Percentiles rank a stretch among this genome's conserved stretches.
Conservation (phyloP, 2,329 filamentous ascomycete species). For the Talaromyces sp. region DNA sequence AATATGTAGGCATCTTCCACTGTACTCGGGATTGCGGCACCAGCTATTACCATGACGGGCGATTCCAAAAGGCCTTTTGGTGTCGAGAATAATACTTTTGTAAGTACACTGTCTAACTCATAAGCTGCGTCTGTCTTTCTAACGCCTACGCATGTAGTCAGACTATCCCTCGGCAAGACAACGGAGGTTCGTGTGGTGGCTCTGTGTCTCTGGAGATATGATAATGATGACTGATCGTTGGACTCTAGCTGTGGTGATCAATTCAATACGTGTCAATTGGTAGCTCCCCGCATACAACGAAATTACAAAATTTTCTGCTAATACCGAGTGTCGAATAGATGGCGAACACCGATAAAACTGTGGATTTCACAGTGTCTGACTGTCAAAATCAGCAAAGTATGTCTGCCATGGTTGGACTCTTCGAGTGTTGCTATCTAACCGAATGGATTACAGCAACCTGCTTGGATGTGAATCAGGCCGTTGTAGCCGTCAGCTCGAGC, state of each 20-base stretch:
- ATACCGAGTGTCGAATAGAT: not conserved
- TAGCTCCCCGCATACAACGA: not conserved
- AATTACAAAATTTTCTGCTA: not conserved
- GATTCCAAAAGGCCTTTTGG: slow-evolving; percentile 23
- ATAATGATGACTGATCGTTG: not conserved
- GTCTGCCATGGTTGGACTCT: not conserved
- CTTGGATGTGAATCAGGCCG: not conserved
- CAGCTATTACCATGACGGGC: slow-evolving; percentile 21
- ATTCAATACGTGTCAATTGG: slow-evolving; percentile 25
- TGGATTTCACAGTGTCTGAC: slow-evolving; percentile 7
- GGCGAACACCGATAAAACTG: slow-evolving; percentile 3
- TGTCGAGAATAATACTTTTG: slow-evolving; percentile 27
- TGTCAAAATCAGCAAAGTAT: slow-evolving; percentile 13
- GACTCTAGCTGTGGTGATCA: slow-evolving; percentile 23
- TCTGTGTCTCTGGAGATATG: not conserved
- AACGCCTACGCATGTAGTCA: slow-evolving; percentile 16
- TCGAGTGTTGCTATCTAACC: not conserved
- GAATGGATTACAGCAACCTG: not conserved
- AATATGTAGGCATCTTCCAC: not conserved
- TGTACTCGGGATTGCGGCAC: slow-evolving; percentile 14
- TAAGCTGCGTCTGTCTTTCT: not conserved
- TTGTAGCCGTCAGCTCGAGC: not conserved
- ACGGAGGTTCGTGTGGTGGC: slow-evolving; percentile 21
- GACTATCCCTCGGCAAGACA: slow-evolving; percentile 22
- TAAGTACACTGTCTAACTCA: slow-evolving; percentile 9